Percentiles rank a stretch among this genome's conserved stretches.
These are phyloP conservation scores for Leishmania turanica DNA, from an alignment of 208 protist genomes.

Conservation along the genomic window DNA sequence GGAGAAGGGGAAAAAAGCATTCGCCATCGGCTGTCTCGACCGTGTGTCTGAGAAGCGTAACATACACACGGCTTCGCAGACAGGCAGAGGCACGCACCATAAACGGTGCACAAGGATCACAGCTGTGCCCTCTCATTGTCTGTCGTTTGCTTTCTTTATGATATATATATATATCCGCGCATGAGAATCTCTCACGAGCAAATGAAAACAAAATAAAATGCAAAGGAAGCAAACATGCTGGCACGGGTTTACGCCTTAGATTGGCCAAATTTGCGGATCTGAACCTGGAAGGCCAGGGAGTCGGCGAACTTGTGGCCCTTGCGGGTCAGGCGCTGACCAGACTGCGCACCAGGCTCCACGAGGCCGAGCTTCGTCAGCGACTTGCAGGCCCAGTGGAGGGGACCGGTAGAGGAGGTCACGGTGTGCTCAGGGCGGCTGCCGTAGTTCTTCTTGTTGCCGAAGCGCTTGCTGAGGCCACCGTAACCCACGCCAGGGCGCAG, in stretches of 20 bases:
- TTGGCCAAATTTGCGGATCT: constrained; percentile 19
- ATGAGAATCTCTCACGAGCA: not conserved
- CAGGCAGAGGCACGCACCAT: too few relatives aligned
- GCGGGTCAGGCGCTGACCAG: constrained; percentile 93
- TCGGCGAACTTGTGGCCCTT: constrained; percentile 95
- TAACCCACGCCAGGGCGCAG: constrained; percentile 95
- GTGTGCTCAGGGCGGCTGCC: constrained; percentile 91
- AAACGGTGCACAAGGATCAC: not conserved
- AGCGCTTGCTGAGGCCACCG: constrained; percentile 93
- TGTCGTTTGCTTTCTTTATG: not conserved
- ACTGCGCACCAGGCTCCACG: constrained; percentile 77
- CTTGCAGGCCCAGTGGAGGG: constrained; percentile 96
- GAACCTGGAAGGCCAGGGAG: constrained; percentile 83
- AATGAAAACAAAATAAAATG: constrained; percentile 8
- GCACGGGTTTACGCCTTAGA: constrained; percentile 18
- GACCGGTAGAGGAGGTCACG: constrained; percentile 73
- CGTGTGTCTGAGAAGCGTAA: not conserved
- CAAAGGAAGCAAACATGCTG: constrained; percentile 1
- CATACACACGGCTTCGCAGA: too few relatives aligned
- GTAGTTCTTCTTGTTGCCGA: constrained; percentile 92
- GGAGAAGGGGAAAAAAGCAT: not conserved
- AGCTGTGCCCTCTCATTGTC: not conserved
- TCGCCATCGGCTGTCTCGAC: not conserved
- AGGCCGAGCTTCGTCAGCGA: constrained; percentile 94
- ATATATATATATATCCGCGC: not conserved